Evolutionary conservation across 495 filamentous ascomycete genomes (phyloP).

Genomic region (Penicillium lagena): DNA sequence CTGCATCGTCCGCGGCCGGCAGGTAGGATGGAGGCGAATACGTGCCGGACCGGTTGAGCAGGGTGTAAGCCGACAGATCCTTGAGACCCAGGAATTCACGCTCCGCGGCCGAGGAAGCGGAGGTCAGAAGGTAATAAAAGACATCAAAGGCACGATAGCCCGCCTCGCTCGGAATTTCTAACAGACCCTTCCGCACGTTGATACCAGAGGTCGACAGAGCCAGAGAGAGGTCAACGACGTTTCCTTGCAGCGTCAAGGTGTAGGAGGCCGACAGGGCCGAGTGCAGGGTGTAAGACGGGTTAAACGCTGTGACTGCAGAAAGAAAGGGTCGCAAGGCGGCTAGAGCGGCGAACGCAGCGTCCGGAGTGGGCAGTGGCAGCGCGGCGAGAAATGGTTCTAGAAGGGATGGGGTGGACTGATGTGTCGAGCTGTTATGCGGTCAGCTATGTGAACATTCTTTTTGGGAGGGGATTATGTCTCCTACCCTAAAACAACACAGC

Average conservation of each 20-base stretch:
- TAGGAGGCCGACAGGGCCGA: conserved; percentile 74
- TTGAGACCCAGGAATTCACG: conserved; percentile 85
- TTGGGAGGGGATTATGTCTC: conserved; percentile 9
- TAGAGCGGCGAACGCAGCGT: conserved; percentile 66
- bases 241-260: conserved; percentile 74
- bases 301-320: conserved; percentile 78
- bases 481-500: conserved; percentile 84
- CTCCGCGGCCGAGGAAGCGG: conserved; percentile 83
- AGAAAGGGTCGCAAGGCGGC: conserved; percentile 78
- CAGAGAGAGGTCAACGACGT: conserved; percentile 65
- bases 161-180: conserved; percentile 69
- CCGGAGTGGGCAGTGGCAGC: conserved; percentile 71
- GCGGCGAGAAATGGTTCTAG: conserved; percentile 74
- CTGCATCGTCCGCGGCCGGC: conserved; percentile 87
- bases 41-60: conserved; percentile 77
- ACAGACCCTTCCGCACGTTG: conserved; percentile 72
- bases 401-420: conserved; percentile 80
- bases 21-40: conserved; percentile 86
- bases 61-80: conserved; percentile 65
- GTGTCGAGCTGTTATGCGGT: conserved; percentile 58
- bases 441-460: neutral
- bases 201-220: conserved; percentile 83
- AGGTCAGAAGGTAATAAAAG: conserved; percentile 93
- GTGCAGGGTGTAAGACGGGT: conserved; percentile 78
- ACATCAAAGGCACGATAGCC: conserved; percentile 96